Base-by-base conservation (phyloP, 2,329 filamentous ascomycete species). In the Fusarium sp. region DNA sequence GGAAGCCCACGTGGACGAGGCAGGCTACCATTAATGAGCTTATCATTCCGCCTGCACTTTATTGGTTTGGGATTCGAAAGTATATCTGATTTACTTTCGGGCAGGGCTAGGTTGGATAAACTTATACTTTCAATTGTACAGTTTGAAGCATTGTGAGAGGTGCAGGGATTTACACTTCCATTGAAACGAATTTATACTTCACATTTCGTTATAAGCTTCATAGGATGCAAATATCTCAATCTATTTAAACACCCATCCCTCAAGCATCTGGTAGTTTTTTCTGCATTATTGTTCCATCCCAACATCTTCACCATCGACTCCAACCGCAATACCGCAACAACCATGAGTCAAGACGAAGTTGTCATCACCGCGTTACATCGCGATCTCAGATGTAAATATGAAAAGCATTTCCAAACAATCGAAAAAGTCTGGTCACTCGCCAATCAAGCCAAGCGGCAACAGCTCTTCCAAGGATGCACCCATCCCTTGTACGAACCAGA, bases 401-500 rank as follows among this genome's bases (percentile, higher is more conserved):
- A 34, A 5, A 34, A n/a, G 3, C 30, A 49, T 21, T 23, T 49
- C 16, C 7, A 5, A 11, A 16, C 11, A 5, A 16, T 49, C 10
- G 14, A 34, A 20, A 49, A n/a, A 10, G 32, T 34, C 7, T 34
- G 28, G 47, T 7, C 7, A 6, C 5, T 21, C 32, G 13, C 47
- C 16, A n/a, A 18, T 10, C 20, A n/a, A 12, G 13, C 11, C 14
- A n/a, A 34, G 20, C 14, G 47, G 3, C 14, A n/a, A 34, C 28
- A 32, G 3, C 25, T n/a, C 18, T 40, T 14, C 69, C 81, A 80
- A 16, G 20, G 20, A 11, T 43, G 20, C 20, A 16, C 3, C 21
- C 41, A 25, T 10, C 21, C 21, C 20, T 4, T 4, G 3, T 25
- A 16, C 11, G 5, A 11, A 3, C 4, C 8, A 1, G 41, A 43